Base-by-base conservation (phyloP, 257 asterid species). In the Solanum habrochaites region DNA sequence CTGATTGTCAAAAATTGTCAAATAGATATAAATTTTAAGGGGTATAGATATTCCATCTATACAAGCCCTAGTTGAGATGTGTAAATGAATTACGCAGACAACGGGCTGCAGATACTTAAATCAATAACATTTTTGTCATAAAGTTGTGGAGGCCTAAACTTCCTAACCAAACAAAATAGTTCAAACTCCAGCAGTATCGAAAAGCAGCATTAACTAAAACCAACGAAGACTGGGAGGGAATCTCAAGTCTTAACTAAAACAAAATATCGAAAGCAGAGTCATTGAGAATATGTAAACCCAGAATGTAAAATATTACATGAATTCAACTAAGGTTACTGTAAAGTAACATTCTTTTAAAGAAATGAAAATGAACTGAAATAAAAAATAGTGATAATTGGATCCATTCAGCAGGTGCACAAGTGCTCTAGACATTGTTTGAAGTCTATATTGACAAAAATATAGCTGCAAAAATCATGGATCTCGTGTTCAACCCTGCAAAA, bases 401-500 rank as follows among this genome's bases (percentile, higher is more conserved):
- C 56, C 10, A 73, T 82, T 75, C 37, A 52, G 81, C 45, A 83
- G 71, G 83, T 58, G 80, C 86, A 86, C 7, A 64, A 81, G 83
- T 74, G 83, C 80, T 70, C 40, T 86, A 82, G 62, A 83, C 83
- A 89, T 74, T 56, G 85, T 78, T 78, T 45, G 88, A 87, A 62
- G 60, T 89, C 91, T 91, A 62, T 89, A 89, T 77, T 62, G 88
- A 81, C 40, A 64, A 90, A 89, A 89, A 83, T 67, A 83, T 70
- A 82, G 86, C 85, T 60, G 86, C 86, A 74, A 88, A 90, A 88
- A 85, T 87, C 90, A 88, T 70, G 75, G 75, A 78, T 37, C 64
- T 70, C 87, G 43, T 58, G 56, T 74, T 90, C 86, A 92, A 84
- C 91, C 92, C 96, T 93, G 92, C 60, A 85, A 73, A 15, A 27